Evolutionary conservation across 805 yeast species (phyloP).

Genomic region (Yamadazyma sp.): DNA sequence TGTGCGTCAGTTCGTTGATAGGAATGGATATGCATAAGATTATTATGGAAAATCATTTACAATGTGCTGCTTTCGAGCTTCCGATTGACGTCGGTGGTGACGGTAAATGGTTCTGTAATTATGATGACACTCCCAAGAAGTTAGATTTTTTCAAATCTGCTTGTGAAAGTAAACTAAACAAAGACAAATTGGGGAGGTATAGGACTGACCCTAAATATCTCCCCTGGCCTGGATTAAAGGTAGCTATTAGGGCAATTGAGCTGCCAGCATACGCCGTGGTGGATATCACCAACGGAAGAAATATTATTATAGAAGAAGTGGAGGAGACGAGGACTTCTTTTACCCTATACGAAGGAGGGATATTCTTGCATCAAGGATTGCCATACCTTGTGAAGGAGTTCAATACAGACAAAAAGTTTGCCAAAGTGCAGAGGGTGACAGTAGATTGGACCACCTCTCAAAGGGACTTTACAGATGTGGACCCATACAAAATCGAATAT

Average conservation of each 20-base stretch:
- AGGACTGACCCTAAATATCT: slow-evolving; percentile 49
- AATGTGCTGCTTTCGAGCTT: slow-evolving; percentile 89
- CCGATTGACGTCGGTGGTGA: slow-evolving; percentile 63
- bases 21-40: slow-evolving; percentile 33
- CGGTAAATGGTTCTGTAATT: slow-evolving; percentile 47
- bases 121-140: slow-evolving; percentile 14
- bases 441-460: slow-evolving; percentile 95
- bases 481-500: slow-evolving; percentile 71
- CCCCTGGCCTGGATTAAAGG: slow-evolving; percentile 80
- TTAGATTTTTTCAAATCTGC: slow-evolving; percentile 23
- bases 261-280: slow-evolving; percentile 85
- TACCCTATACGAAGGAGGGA: slow-evolving; percentile 89
- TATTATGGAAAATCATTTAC: slow-evolving; percentile 79
- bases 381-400: slow-evolving; percentile 86
- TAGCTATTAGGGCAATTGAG: slow-evolving; percentile 80
- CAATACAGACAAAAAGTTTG: slow-evolving; percentile 73
- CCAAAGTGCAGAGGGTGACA: slow-evolving; percentile 81
- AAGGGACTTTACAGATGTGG: slow-evolving; percentile 90
- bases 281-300: slow-evolving; percentile 76
- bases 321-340: slow-evolving; percentile 88
- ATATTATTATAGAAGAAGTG: slow-evolving; percentile 80
- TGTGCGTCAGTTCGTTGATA: slow-evolving; percentile 38
- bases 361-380: slow-evolving; percentile 89
- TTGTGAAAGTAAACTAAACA: slow-evolving; percentile 38
- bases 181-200: slow-evolving; percentile 29